Percentiles rank a stretch among this genome's conserved stretches.
Evolutionary conservation across 192 early-diverging fungal genomes (phyloP).

Genomic region (Geosiphon pyriformis): DNA sequence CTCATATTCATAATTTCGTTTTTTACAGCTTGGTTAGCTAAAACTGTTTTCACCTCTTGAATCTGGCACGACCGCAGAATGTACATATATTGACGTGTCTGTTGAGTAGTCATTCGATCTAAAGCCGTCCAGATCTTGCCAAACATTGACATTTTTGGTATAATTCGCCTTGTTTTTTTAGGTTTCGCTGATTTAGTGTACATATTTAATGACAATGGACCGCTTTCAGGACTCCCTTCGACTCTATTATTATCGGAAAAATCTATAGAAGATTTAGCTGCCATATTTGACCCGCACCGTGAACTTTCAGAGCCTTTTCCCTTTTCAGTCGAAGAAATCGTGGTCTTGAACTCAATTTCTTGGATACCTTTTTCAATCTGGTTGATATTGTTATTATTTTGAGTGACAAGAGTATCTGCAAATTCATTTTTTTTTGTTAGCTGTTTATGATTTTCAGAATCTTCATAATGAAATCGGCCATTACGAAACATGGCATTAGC

Average conservation of each 20-base stretch:
- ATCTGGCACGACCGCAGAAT: no score
- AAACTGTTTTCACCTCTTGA: not conserved
- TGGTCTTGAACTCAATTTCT: no score
- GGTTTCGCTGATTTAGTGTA: not conserved
- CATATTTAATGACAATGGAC: not conserved
- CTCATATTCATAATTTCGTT: conserved; percentile 24
- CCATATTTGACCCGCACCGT: not conserved
- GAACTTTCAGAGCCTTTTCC: not conserved
- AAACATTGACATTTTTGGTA: conserved; percentile 33
- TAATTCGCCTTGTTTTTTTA: conserved; percentile 2
- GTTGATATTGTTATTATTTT: not conserved
- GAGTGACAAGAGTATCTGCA: conserved; percentile 1
- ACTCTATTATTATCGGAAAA: not conserved
- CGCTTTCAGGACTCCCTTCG: no score
- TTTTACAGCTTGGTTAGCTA: not conserved
- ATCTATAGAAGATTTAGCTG: not conserved
- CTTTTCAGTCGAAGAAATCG: no score
- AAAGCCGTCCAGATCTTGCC: conserved; percentile 40
- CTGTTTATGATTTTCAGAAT: conserved; percentile 25
- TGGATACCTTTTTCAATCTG: not conserved
- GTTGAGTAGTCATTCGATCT: conserved; percentile 32
- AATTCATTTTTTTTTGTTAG: no score
- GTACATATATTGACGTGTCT: conserved; percentile 24
- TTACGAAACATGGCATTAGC: conserved; percentile 10
- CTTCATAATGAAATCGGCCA: conserved; percentile 33